A percentile compares a stretch with the other conserved stretches of the same genome.
phyloP scores from a whole-genome alignment of 2,329 filamentous ascomycete genomes.

The Didymella pomorum region DNA sequence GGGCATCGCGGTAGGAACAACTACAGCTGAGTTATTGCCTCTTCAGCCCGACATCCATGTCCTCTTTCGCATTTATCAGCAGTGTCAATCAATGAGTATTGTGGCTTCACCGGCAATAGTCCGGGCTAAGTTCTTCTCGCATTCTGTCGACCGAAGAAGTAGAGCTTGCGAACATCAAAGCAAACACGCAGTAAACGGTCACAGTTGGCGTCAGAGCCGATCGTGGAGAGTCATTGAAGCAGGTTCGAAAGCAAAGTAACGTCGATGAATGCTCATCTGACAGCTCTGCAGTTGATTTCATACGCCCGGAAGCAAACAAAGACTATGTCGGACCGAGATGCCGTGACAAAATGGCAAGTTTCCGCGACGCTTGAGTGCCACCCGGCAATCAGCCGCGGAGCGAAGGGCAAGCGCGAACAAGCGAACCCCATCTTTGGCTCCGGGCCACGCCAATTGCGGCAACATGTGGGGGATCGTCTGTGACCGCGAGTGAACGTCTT shows the following conservation, averaged over 20 bases:
- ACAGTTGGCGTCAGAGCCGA: background rate
- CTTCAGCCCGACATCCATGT: too few relatives aligned
- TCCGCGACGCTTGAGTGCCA: background rate
- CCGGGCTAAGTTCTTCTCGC: constrained; percentile 5
- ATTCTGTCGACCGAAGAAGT: constrained; percentile 11
- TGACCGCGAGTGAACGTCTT: background rate
- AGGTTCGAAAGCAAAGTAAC: background rate
- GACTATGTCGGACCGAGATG: constrained; percentile 22
- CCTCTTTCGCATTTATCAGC: background rate
- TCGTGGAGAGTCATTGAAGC: background rate
- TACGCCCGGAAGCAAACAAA: background rate
- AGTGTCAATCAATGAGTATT: background rate
- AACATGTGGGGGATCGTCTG: constrained; percentile 13
- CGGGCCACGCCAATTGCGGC: constrained; percentile 7
- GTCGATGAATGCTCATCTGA: background rate
- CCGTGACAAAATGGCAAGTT: background rate
- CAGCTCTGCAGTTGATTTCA: background rate
- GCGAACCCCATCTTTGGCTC: constrained; percentile 10
- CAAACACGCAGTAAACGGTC: background rate
- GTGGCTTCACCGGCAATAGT: background rate
- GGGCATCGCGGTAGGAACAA: background rate
- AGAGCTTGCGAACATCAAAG: constrained; percentile 5
- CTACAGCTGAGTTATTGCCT: too few relatives aligned
- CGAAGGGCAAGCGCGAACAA: background rate
- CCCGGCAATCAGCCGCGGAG: constrained; percentile 12